These are phyloP conservation scores for Coemansia sp. DNA, from an alignment of 192 early-diverging fungal genomes.

Conservation along the genomic window DNA sequence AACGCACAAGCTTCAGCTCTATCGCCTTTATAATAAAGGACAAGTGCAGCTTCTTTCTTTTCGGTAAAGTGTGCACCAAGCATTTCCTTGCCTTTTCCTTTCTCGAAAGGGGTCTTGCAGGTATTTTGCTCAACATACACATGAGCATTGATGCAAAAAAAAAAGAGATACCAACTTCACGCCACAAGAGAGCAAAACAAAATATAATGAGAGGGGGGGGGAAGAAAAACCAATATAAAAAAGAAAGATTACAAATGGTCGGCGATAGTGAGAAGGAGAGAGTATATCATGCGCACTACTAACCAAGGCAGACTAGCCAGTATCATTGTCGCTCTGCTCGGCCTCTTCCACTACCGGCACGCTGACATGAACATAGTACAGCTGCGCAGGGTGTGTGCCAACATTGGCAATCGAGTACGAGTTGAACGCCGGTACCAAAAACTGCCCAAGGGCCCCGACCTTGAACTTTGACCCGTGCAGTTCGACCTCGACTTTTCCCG, in stretches of 20 bases:
- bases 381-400: conserved; percentile 50
- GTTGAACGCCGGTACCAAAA: conserved; percentile 39
- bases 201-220: too few relatives aligned
- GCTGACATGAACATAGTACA: conserved; percentile 36
- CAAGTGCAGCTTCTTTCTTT: too few relatives aligned
- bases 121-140: too few relatives aligned
- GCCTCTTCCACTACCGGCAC: background rate
- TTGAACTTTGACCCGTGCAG: conserved; percentile 28
- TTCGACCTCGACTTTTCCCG: conserved; percentile 39
- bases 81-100: too few relatives aligned
- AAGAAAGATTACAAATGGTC: conserved; percentile 1
- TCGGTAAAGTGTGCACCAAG: too few relatives aligned
- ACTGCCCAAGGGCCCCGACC: conserved; percentile 44
- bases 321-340: conserved; percentile 12
- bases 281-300: background rate
- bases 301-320: background rate
- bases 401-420: conserved; percentile 41
- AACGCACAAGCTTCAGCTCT: too few relatives aligned
- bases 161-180: too few relatives aligned
- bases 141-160: too few relatives aligned
- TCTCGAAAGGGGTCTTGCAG: too few relatives aligned
- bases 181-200: background rate
- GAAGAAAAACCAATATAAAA: conserved; percentile 6
- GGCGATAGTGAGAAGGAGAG: background rate
- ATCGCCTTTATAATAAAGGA: too few relatives aligned